Evolutionary conservation across 805 yeast species (phyloP), one percentile per base, ranked within the genome.

Genomic region (Brettanomyces sp.): DNA sequence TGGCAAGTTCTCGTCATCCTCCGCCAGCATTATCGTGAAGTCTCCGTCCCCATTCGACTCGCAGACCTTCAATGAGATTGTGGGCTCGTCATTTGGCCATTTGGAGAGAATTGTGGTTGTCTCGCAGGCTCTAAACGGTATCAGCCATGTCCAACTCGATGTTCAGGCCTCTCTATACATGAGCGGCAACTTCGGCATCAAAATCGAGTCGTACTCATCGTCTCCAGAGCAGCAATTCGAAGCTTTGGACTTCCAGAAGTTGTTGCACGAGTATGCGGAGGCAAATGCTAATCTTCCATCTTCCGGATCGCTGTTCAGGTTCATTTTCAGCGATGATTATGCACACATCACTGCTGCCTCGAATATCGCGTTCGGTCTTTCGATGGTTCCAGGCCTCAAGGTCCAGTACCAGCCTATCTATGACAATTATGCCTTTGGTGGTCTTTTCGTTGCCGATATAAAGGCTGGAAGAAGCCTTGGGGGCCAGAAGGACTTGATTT

Each of bases 11-110:
- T 36, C 52, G 14, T 52, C 59, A 33, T 50, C 60, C 14, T 63
- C 69, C n/a, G 73, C 78, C 44, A 95, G 89, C 52, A 76, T 82
- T 43, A 63, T 90, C 47, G 74, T 82, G 46, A 77, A 96, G 65
- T 77, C 86, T 39, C 91, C 95, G 46, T 67, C 82, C 45, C 96
- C 96, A 11, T 88, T 89, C 65, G 78, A 82, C 54, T 70, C 76
- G 33, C 70, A 68, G 32, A 75, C 74, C 53, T 88, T 89, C 60
- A 66, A 77, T 44, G 58, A 68, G 3, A 58, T 73, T 9, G 68
- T 90, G 44, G 91, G 95, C 28, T 50, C 62, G 4, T 28, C 32
- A 2, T 28, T 28, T 28, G 32, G 83, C 4, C 66, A 82, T 21
- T 72, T 74, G 52, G 72, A 73, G 48, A 34, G 23, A 23, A 65